These are phyloP conservation scores for Emmonsiellopsis sp. DNA, from an alignment of 2,329 filamentous ascomycete genomes.

Conservation along the genomic window DNA sequence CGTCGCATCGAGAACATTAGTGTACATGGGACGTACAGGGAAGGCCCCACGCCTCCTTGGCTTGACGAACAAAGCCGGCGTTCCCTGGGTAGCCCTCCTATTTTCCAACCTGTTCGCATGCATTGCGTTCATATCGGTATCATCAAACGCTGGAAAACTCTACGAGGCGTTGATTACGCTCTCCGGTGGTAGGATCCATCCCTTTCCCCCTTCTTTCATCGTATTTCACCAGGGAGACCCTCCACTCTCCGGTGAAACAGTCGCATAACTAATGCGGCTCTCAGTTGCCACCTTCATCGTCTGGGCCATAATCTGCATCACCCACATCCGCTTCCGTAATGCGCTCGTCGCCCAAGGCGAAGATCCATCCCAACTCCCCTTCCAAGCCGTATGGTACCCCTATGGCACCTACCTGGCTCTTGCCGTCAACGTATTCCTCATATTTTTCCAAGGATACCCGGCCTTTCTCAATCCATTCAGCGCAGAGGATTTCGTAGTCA, in stretches of 20 bases:
- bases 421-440: conserved; percentile 38
- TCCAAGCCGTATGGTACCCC: conserved; percentile 40
- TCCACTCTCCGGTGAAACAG: too few species aligned
- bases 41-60: conserved; percentile 63
- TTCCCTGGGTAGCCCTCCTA: conserved; percentile 50
- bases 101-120: conserved; percentile 62
- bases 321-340: conserved; percentile 33
- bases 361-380: conserved; percentile 36
- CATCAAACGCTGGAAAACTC: conserved; percentile 21
- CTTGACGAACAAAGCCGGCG: conserved; percentile 55
- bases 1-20: conserved; percentile 62
- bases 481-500: conserved; percentile 43
- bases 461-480: conserved; percentile 43
- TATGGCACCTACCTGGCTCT: conserved; percentile 44
- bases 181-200: conserved; percentile 20
- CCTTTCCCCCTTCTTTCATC: too few species aligned
- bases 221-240: too few species aligned
- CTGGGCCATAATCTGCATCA: conserved; percentile 31
- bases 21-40: conserved; percentile 65
- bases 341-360: conserved; percentile 29
- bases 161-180: conserved; percentile 24
- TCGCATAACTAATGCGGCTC: not conserved
- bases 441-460: conserved; percentile 46
- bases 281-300: conserved; percentile 32
- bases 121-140: conserved; percentile 24